A percentile compares a stretch with the other conserved stretches of the same genome.
Conservation (phyloP, 177 flowering plant species). For the Vitis hybrid region DNA sequence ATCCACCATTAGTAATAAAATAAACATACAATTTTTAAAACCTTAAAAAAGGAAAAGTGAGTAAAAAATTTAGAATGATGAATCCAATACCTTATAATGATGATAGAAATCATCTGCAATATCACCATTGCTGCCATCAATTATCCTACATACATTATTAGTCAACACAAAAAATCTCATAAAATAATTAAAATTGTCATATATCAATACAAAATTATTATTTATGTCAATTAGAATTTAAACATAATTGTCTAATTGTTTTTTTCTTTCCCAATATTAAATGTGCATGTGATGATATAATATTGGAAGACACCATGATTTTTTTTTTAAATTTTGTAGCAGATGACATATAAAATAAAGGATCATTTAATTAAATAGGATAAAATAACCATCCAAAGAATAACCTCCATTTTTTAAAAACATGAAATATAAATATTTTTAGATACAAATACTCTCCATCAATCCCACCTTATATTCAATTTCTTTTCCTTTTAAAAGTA, state of each 20-base stretch:
- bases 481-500: neutral
- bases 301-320: too few species aligned
- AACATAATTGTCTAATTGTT: too few species aligned
- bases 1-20: neutral
- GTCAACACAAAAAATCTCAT: neutral
- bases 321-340: too few species aligned
- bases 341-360: neutral
- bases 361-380: too few species aligned
- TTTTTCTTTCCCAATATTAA: too few species aligned
- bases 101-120: conserved; percentile 24
- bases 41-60: neutral
- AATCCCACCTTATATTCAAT: neutral
- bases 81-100: conserved; percentile 18
- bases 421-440: too few species aligned
- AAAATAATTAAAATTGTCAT: neutral
- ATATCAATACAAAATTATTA: neutral
- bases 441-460: neutral
- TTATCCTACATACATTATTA: conserved; percentile 13
- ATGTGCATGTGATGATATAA: too few species aligned
- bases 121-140: conserved; percentile 14
- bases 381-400: too few species aligned
- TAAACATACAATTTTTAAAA: neutral
- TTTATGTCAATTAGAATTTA: too few species aligned
- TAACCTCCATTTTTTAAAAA: neutral
- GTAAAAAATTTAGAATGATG: neutral